Evolutionary conservation across 2,329 filamentous ascomycete species (phyloP).

Genomic region (Colletotrichum lindemuthianum): DNA sequence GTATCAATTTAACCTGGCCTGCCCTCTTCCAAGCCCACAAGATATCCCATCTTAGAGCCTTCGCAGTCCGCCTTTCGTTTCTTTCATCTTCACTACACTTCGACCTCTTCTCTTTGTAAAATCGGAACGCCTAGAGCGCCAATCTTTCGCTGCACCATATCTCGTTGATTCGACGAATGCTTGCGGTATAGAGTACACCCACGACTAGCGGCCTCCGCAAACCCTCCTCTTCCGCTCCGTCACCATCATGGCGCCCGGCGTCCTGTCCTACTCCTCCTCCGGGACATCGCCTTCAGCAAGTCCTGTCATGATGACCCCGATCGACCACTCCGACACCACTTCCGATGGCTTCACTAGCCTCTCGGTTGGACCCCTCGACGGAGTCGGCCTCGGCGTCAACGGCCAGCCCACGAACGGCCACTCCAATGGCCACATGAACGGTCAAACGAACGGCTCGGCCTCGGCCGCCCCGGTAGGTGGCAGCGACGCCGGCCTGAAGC

Average conservation of each 20-base stretch:
- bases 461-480: constrained; percentile 30
- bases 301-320: constrained; percentile 36
- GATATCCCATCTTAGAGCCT: constrained; percentile 26
- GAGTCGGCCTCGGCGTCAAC: constrained; percentile 28
- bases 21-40: constrained; percentile 27
- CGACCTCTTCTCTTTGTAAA: not conserved
- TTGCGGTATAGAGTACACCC: constrained; percentile 24
- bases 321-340: constrained; percentile 35
- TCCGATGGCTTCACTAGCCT: constrained; percentile 36
- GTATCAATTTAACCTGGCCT: constrained; percentile 32
- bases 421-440: constrained; percentile 37
- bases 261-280: constrained; percentile 36
- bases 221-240: constrained; percentile 13
- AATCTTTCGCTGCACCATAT: constrained; percentile 26
- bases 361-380: constrained; percentile 35
- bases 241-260: constrained; percentile 35
- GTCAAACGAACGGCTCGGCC: constrained; percentile 18
- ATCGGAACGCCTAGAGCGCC: constrained; percentile 33
- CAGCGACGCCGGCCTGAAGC: constrained; percentile 38
- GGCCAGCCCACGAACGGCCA: constrained; percentile 33
- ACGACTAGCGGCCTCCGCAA: constrained; percentile 32
- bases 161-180: constrained; percentile 34
- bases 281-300: constrained; percentile 37
- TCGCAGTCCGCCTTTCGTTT: constrained; percentile 33
- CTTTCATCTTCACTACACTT: constrained; percentile 10